Percentiles rank a stretch among this genome's conserved stretches.
These are phyloP conservation scores for Talaromyces ruber DNA, from an alignment of 495 filamentous ascomycete species.

Conservation along the genomic window DNA sequence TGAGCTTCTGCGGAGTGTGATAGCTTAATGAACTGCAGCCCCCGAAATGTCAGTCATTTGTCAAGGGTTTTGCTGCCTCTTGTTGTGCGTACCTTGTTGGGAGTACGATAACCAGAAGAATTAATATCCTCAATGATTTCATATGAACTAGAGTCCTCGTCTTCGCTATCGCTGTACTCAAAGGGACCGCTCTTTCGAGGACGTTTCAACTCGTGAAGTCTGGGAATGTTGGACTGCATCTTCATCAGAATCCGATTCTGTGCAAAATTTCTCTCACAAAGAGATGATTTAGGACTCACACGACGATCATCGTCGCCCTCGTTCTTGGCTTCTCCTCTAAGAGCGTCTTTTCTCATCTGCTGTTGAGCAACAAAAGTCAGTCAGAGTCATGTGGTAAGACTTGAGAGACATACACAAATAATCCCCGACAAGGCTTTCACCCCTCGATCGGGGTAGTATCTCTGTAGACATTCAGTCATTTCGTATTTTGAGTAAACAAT, in stretches of 20 bases:
- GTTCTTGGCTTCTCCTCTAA: background rate
- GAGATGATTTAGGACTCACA: background rate
- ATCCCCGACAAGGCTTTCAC: background rate
- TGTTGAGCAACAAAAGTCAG: background rate
- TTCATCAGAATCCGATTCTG: background rate
- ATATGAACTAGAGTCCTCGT: background rate
- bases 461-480: background rate
- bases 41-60: background rate
- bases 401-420: background rate
- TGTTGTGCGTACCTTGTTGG: background rate
- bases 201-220: background rate
- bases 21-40: background rate
- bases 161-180: background rate
- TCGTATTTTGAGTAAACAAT: background rate
- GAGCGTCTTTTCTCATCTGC: background rate
- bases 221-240: background rate
- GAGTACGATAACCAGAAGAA: background rate
- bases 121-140: background rate
- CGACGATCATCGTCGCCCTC: background rate
- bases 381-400: background rate
- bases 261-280: background rate
- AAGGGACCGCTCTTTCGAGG: background rate
- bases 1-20: background rate
- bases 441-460: background rate
- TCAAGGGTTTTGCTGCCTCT: background rate